A percentile compares a stretch with the other conserved stretches of the same genome.
phyloP scores from a whole-genome alignment of 2,329 filamentous ascomycete species.

The Domatiomyces catenatus region DNA sequence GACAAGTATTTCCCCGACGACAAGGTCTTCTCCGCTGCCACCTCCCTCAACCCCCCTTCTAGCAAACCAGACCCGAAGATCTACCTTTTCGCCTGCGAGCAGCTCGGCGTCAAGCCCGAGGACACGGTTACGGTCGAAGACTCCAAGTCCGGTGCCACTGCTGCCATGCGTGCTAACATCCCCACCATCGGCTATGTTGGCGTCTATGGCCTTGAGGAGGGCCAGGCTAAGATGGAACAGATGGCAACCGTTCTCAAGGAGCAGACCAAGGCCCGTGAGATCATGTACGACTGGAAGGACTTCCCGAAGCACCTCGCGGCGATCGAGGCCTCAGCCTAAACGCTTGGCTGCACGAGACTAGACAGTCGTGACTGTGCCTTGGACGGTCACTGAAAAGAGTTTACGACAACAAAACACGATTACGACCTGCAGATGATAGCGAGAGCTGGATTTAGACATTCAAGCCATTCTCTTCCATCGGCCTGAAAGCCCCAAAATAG shows the following conservation, averaged over 20 bases:
- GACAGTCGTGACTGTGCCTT: background rate
- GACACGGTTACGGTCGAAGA: constrained; percentile 78
- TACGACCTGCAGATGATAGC: background rate
- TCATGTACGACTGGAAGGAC: constrained; percentile 39
- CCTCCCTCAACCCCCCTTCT: constrained; percentile 61
- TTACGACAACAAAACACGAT: background rate
- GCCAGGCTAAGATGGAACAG: constrained; percentile 58
- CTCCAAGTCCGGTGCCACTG: constrained; percentile 72
- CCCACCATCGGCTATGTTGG: constrained; percentile 75
- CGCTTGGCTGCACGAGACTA: background rate
- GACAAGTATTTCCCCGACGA: constrained; percentile 63
- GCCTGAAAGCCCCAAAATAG: background rate
- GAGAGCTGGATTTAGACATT: background rate
- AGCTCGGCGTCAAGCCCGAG: constrained; percentile 54
- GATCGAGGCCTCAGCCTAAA: background rate
- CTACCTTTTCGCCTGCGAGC: constrained; percentile 64
- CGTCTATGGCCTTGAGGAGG: constrained; percentile 51
- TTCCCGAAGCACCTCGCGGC: background rate
- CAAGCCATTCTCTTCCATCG: background rate
- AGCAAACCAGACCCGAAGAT: constrained; percentile 90
- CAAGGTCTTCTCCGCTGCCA: constrained; percentile 69
- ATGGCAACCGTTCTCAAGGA: constrained; percentile 51
- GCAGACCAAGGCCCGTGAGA: constrained; percentile 24
- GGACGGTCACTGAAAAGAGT: background rate
- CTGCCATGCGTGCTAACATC: constrained; percentile 63